Conservation (phyloP, 352 stramenopile species). For the Achlya hypogyna region DNA sequence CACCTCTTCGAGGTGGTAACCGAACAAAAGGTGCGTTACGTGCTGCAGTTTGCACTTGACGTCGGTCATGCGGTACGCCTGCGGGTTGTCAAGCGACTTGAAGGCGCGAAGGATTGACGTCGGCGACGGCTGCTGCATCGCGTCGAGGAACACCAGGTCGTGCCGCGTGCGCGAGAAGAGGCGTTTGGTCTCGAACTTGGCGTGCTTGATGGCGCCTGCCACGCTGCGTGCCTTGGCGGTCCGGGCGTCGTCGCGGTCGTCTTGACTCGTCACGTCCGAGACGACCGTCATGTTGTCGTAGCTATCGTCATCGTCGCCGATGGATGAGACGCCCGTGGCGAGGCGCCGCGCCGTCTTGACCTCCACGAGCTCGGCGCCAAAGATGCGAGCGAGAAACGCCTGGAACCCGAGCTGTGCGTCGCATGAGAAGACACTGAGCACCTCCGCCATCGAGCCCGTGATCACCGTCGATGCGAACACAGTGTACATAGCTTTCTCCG, state of each 20-base stretch:
- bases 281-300: background rate
- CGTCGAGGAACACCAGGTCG: slow-evolving; percentile 8
- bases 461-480: background rate
- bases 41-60: background rate
- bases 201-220: slow-evolving; percentile 1
- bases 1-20: slow-evolving; percentile 16
- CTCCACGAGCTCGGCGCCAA: slow-evolving; percentile 3
- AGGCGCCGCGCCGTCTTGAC: slow-evolving; percentile 3
- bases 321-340: background rate
- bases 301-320: background rate
- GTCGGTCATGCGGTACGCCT: background rate
- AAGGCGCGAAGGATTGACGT: slow-evolving; percentile 4
- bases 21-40: slow-evolving; percentile 11
- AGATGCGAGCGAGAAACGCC: slow-evolving; percentile 6
- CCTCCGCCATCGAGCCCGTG: background rate
- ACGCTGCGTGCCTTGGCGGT: background rate
- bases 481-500: background rate
- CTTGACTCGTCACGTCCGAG: background rate
- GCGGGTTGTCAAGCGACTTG: slow-evolving; percentile 12
- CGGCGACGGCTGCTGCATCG: slow-evolving; percentile 2
- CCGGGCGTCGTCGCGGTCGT: background rate
- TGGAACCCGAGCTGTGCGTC: slow-evolving; percentile 16
- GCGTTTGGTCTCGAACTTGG: slow-evolving; percentile 3
- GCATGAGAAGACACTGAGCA: slow-evolving; percentile 14
- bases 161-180: slow-evolving; percentile 6